These are phyloP conservation scores for Talaromyces nanjingensis DNA, from an alignment of 495 filamentous ascomycete genomes.

Conservation along the genomic window DNA sequence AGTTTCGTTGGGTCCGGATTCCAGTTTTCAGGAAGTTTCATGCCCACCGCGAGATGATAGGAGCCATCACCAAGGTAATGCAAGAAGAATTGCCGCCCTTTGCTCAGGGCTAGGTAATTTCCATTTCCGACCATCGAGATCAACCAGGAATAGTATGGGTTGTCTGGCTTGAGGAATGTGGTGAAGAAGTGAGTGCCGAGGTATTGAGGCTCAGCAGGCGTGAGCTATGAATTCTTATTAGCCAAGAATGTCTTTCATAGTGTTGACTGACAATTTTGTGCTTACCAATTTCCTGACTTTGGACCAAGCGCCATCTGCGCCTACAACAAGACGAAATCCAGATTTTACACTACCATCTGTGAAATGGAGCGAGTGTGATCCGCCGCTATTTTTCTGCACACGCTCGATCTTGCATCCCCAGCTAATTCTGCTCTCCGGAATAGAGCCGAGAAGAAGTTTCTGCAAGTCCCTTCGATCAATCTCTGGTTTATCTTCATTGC, in stretches of 20 bases:
- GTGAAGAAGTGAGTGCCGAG: neutral
- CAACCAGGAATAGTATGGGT: neutral
- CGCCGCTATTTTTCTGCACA: neutral
- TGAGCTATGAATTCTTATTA: neutral
- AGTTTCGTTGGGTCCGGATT: neutral
- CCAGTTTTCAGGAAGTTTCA: neutral
- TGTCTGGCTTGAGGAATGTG: neutral
- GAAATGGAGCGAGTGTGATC: neutral
- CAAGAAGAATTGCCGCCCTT: neutral
- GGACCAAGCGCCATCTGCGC: slow-evolving; percentile 1
- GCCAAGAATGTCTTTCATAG: too few species aligned
- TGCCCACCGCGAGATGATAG: neutral
- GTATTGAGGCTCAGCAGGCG: neutral
- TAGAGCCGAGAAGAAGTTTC: slow-evolving; percentile 33
- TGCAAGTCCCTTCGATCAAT: slow-evolving; percentile 37
- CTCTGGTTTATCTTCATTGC: slow-evolving; percentile 33
- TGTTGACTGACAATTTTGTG: neutral
- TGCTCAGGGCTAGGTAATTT: neutral
- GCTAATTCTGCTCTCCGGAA: slow-evolving; percentile 29
- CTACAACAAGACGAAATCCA: slow-evolving; percentile 1
- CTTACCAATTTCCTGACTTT: slow-evolving; percentile 1
- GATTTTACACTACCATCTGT: slow-evolving; percentile 21
- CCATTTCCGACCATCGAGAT: neutral
- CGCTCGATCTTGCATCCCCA: neutral
- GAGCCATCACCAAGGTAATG: neutral